Evolutionary conservation across 139 green algal genomes (phyloP).

Genomic region (Chlamydomonas sp.): DNA sequence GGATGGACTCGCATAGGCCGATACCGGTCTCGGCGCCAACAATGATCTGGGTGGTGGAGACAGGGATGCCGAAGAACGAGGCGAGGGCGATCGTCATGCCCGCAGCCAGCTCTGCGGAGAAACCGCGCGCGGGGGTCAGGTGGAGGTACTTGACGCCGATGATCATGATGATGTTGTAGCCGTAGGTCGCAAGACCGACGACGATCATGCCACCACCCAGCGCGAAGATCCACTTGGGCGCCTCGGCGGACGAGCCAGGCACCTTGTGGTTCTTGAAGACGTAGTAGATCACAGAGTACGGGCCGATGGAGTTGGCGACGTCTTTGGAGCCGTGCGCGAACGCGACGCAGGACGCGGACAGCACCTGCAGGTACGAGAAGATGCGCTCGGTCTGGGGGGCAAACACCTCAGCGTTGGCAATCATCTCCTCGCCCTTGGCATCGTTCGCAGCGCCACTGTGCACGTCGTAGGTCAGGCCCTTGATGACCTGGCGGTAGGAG

Average conservation of each 20-base stretch:
- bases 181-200: constrained; percentile 66
- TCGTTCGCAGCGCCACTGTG: neutral
- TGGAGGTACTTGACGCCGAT: constrained; percentile 13
- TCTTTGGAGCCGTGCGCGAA: constrained; percentile 79
- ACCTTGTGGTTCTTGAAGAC: constrained; percentile 35
- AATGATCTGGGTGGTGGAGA: constrained; percentile 31
- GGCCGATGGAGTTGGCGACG: constrained; percentile 73
- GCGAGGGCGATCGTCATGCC: constrained; percentile 28
- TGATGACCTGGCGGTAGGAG: neutral
- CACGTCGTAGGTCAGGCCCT: constrained; percentile 12
- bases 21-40: constrained; percentile 21
- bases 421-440: constrained; percentile 14
- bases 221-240: constrained; percentile 42
- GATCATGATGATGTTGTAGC: constrained; percentile 33
- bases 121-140: constrained; percentile 21
- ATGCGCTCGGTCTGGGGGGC: constrained; percentile 58
- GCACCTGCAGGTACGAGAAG: constrained; percentile 63
- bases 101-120: constrained; percentile 30
- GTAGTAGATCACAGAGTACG: constrained; percentile 59
- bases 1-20: constrained; percentile 18
- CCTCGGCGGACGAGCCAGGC: neutral
- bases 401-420: constrained; percentile 42
- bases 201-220: constrained; percentile 74
- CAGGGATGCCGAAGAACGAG: constrained; percentile 35
- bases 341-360: constrained; percentile 70